Base-by-base conservation (phyloP, 1,284 basidiomycete species). In the Apiotrichum gracile region DNA sequence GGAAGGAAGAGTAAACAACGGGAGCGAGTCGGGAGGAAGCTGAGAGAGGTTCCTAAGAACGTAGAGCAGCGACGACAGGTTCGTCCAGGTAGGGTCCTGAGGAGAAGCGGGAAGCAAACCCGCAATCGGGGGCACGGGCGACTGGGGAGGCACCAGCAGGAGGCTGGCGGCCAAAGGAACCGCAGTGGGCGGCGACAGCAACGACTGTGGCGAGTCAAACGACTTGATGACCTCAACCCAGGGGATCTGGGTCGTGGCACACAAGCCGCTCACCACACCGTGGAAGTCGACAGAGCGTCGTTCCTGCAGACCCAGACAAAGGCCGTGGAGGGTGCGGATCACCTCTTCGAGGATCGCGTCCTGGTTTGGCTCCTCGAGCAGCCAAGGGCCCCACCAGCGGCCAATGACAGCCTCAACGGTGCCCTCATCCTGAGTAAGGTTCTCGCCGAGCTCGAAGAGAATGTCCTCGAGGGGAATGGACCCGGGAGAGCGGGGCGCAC, bases 11-110 rank as follows among this genome's bases (percentile, higher is more conserved):
- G 85, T 83, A 54, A 91, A 87, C 67, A 97, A 90, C 65, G 87
- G 90, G 77, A 97, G 92, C 0, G 87, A 87, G 70, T 96, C 91
- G 9, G 84, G 85, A 3, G 91, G 86, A 24, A 97, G 80, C 35
- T 86, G 88, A 17, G 96, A 83, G 25, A 97, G 81, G 8, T 88
- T 89, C 67, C 91, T 86, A 40, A 97, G 80, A 26, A 97, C 81
- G 52, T 85, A 85, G 25, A 97, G 81, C 69, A 97, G 91, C 60
- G 89, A 88, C 24, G 88, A 75, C 5, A 87, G 81, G 70, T 96
- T 93, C 29, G 80, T 80, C 94, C 94, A 97, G 1, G 78, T 75
- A 61, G 83, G 79, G 83, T 71, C 69, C 26, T 67, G 56, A 24
- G 69, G 60, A 8, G 67, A 63, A 3, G 71, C 67, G 12, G 68